Evolutionary conservation across 2,329 filamentous ascomycete genomes (phyloP).

Genomic region (Bisporella sp.): DNA sequence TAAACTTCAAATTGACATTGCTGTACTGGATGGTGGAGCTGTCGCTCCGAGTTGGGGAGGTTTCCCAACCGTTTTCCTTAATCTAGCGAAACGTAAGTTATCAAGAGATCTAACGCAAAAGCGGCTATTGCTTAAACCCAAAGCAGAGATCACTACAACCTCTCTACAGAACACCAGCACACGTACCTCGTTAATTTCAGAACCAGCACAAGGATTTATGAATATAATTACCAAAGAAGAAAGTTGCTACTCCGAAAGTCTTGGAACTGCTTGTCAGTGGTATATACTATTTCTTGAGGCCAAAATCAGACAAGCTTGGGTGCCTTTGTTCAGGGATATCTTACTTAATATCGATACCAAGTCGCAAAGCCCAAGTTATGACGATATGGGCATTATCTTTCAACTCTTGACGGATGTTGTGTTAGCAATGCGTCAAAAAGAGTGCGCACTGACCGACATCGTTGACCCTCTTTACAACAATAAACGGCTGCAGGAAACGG

Average conservation of each 20-base stretch:
- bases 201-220: too few relatives aligned
- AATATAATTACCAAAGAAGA: not conserved
- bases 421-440: not conserved
- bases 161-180: too few relatives aligned
- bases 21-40: too few relatives aligned
- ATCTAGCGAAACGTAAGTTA: too few relatives aligned
- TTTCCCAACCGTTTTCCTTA: too few relatives aligned
- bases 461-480: not conserved
- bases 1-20: too few relatives aligned
- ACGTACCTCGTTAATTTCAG: too few relatives aligned
- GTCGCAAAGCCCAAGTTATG: not conserved
- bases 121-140: too few relatives aligned
- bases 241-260: not conserved
- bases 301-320: constrained; percentile 1
- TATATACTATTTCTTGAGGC: not conserved
- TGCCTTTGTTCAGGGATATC: not conserved
- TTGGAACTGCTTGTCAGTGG: not conserved
- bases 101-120: too few relatives aligned
- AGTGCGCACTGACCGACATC: not conserved
- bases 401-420: not conserved
- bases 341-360: not conserved
- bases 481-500: not conserved
- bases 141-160: too few relatives aligned
- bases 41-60: too few relatives aligned
- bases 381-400: not conserved